Evolutionary conservation across 116 monocot genomes (phyloP).

Genomic region (Dioscorea cayenensis): DNA sequence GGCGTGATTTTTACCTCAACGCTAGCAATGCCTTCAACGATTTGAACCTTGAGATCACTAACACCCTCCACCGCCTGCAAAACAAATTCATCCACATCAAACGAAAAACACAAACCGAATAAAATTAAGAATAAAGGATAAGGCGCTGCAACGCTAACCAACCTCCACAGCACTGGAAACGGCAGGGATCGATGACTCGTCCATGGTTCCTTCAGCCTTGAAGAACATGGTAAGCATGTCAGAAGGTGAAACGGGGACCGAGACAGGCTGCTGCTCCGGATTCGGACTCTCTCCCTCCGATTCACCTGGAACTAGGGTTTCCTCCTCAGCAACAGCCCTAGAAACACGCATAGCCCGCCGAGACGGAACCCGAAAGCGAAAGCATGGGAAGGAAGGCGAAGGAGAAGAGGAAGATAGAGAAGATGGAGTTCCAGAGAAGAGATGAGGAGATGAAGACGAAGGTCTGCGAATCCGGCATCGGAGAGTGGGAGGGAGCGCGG

Average conservation of each 20-base stretch:
- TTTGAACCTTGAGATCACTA: conserved; percentile 56
- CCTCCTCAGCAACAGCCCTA: conserved; percentile 11
- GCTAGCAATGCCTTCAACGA: conserved; percentile 70
- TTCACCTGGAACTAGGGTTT: conserved; percentile 10
- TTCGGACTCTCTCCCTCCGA: conserved; percentile 1
- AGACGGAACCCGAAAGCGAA: background rate
- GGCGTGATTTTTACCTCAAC: conserved; percentile 48
- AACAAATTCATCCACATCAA: background rate
- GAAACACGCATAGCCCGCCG: background rate
- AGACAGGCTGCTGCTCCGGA: conserved; percentile 27
- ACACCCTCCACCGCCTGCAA: conserved; percentile 51
- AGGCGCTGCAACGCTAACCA: background rate
- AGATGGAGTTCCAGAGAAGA: background rate
- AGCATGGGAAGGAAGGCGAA: background rate
- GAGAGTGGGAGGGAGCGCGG: background rate
- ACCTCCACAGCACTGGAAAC: conserved; percentile 67
- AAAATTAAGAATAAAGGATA: background rate
- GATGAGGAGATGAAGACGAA: background rate
- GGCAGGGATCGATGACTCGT: conserved; percentile 35
- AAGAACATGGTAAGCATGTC: conserved; percentile 87
- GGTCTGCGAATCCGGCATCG: background rate
- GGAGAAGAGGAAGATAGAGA: background rate
- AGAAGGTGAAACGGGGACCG: conserved; percentile 75
- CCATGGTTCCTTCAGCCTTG: conserved; percentile 84
- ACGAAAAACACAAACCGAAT: background rate